Evolutionary conservation across 1,139 yeast species (phyloP), one percentile per base, ranked within the genome.

Genomic region (Kluyveromyces marxianus): DNA sequence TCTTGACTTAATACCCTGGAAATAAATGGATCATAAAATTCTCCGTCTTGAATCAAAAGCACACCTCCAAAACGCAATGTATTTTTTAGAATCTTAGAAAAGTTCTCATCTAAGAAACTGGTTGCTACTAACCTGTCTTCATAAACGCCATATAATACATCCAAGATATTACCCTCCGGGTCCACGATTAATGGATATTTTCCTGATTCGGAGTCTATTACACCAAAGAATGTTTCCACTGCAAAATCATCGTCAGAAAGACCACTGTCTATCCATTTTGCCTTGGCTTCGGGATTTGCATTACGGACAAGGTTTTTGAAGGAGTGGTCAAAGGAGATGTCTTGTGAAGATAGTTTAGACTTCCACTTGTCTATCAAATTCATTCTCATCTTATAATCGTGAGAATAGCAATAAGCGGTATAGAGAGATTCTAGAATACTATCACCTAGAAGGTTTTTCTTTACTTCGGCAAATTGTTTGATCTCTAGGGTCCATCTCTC

Each of bases 61-160:
- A 76, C 59, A 3, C 88, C 89, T 6, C 98, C 97, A 69, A 90
- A 90, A 50, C 94, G 70, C 28, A 90, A 63, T 0, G 95, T 82
- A 58, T 88, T 84, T 59, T 88, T 96, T 27, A 90, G 63, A 45
- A 79, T 85, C 55, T 79, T 83, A 3, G 76, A 61, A 60, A 83
- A 85, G 0, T 83, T 76, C n/a, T 75, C 76, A 55, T 84, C 87
- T 44, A 83, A 63, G 58, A 89, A 90, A 54, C 94, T 85, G 0
- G 96, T 77, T 0, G 78, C 60, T 0, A 74, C 68, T 2, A 83
- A 60, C 43, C 72, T 73, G 35, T 68, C 1, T 69, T 68, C 1
- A 58, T 50, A 34, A 59, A 52, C 33, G 63, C 59, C 24, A 64
- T 58, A 2, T 55, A 87, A 51, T 10, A 76, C 68, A 0, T 71